Conservation (phyloP, 768 basidiomycete species). For the Xerocomus potaroensis region DNA sequence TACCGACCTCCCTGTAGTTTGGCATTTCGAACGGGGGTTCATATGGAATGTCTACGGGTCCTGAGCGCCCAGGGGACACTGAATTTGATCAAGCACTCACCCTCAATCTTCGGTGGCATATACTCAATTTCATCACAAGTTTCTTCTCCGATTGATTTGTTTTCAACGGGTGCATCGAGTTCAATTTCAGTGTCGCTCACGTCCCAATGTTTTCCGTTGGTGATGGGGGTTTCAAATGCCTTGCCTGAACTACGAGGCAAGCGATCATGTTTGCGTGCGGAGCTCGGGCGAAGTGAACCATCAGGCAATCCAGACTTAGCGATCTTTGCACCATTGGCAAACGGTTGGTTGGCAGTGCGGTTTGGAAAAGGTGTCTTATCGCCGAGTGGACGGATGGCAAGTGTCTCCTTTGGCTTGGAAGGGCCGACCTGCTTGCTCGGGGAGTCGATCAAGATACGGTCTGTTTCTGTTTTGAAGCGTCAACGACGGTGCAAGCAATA, state of each 20-base stretch:
- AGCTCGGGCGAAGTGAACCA: constrained; percentile 58
- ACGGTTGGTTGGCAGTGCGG: constrained; percentile 35
- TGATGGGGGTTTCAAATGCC: constrained; percentile 62
- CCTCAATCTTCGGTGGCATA: constrained; percentile 49
- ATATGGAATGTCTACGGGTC: constrained; percentile 35
- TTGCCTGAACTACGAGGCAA: constrained; percentile 47
- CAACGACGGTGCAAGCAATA: background rate
- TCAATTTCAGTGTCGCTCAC: constrained; percentile 53
- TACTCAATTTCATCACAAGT: constrained; percentile 50
- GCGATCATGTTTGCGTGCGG: constrained; percentile 59
- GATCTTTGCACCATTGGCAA: constrained; percentile 35
- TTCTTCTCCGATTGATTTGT: constrained; percentile 26
- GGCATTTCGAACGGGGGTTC: constrained; percentile 48
- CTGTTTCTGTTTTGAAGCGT: constrained; percentile 14
- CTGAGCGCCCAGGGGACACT: constrained; percentile 2
- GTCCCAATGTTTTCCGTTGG: constrained; percentile 71
- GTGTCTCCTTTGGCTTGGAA: constrained; percentile 23
- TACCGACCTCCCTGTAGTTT: constrained; percentile 42
- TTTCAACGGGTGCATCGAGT: constrained; percentile 19
- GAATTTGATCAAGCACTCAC: constrained; percentile 30
- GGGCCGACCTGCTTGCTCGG: constrained; percentile 26
- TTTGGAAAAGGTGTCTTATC: constrained; percentile 81
- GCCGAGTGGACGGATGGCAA: constrained; percentile 46
- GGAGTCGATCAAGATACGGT: constrained; percentile 18
- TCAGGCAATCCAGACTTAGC: constrained; percentile 38